Evolutionary conservation across 2,329 filamentous ascomycete genomes (phyloP).

Genomic region (Penicillium sp.): DNA sequence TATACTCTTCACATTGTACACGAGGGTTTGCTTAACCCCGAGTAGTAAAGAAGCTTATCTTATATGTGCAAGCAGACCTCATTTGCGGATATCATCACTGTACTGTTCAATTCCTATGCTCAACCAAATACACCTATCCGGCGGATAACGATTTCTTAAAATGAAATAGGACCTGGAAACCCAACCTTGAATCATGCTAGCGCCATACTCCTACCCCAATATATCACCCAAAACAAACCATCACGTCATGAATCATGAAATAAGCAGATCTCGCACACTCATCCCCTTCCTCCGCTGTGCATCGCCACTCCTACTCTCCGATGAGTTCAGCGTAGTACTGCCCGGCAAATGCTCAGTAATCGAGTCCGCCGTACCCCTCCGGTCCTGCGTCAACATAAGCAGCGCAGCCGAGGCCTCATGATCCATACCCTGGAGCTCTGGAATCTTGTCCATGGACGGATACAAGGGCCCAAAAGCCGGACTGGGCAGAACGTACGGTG

Average conservation of each 20-base stretch:
- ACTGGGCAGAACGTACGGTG: constrained; percentile 34
- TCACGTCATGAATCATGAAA: constrained; percentile 33
- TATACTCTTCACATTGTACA: neutral
- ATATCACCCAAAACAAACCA: neutral
- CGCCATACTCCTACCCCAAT: neutral
- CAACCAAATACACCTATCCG: neutral
- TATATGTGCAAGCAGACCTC: neutral
- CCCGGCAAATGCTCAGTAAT: constrained; percentile 22
- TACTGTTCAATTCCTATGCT: neutral
- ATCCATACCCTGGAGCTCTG: constrained; percentile 45
- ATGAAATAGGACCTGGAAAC: neutral
- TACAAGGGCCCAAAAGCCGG: constrained; percentile 32
- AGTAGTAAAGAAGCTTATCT: too few relatives aligned
- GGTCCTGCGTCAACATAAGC: constrained; percentile 79
- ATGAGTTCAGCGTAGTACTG: constrained; percentile 1
- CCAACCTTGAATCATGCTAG: neutral
- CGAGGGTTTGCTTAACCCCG: neutral
- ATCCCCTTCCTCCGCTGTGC: constrained; percentile 44
- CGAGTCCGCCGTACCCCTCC: constrained; percentile 49
- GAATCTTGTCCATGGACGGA: constrained; percentile 20
- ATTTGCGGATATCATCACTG: neutral
- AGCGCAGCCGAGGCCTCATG: constrained; percentile 81
- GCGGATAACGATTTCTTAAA: neutral
- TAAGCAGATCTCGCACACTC: constrained; percentile 54
- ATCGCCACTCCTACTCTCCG: constrained; percentile 9